These are phyloP conservation scores for Colletotrichum tamarilloi DNA, from an alignment of 2,329 filamentous ascomycete genomes.

Conservation along the genomic window DNA sequence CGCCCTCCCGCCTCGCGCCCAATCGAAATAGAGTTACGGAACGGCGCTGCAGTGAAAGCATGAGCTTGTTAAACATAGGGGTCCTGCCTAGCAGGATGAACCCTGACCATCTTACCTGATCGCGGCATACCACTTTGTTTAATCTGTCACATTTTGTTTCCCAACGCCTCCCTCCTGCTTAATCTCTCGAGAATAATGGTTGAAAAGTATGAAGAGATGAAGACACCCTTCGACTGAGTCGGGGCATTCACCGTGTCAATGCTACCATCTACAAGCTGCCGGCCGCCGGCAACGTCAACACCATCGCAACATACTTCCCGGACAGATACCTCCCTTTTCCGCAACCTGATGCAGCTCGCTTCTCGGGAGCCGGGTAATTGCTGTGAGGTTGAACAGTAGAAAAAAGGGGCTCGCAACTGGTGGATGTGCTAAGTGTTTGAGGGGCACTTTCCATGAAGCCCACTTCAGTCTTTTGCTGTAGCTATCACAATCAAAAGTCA, in stretches of 20 bases:
- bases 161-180: background rate
- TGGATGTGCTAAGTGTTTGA: background rate
- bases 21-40: constrained; percentile 2
- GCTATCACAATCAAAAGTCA: background rate
- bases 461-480: background rate
- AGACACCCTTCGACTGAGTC: background rate
- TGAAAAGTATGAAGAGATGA: background rate
- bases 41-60: background rate
- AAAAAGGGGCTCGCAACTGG: background rate
- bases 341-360: background rate
- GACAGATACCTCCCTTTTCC: background rate
- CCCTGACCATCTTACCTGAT: constrained; percentile 2
- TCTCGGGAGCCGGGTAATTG: background rate
- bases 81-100: constrained; percentile 16
- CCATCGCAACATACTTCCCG: background rate
- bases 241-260: background rate
- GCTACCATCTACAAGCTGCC: background rate
- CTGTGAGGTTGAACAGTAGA: background rate
- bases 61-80: constrained; percentile 14
- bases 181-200: background rate
- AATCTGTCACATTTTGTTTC: background rate
- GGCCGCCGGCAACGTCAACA: background rate
- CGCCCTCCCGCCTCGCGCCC: background rate
- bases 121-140: background rate
- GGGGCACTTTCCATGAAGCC: background rate